Evolutionary conservation across 2,329 filamentous ascomycete genomes (phyloP).

Genomic region (Fusarium scirpi): DNA sequence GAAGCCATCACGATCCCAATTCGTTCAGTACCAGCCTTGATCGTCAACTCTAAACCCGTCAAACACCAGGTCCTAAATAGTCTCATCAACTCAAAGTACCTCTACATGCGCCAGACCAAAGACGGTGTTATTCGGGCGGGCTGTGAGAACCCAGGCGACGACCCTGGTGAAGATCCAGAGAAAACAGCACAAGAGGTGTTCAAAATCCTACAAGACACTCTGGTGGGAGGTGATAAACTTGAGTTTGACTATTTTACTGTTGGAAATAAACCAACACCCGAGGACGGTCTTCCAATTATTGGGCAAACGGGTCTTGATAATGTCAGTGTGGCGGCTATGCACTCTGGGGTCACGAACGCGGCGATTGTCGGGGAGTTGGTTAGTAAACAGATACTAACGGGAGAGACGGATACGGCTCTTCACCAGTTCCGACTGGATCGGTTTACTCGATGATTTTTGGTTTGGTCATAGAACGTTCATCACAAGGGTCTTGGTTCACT

Average conservation of each 20-base stretch:
- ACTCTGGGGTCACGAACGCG: slow-evolving; percentile 36
- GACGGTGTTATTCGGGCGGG: slow-evolving; percentile 26
- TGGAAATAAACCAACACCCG: slow-evolving; percentile 25
- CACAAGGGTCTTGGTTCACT: not conserved
- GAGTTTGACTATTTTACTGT: slow-evolving; percentile 24
- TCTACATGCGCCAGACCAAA: slow-evolving; percentile 26
- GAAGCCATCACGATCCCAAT: slow-evolving; percentile 14
- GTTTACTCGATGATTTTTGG: not conserved
- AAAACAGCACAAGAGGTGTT: slow-evolving; percentile 21
- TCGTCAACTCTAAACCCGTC: slow-evolving; percentile 27
- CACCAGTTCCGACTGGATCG: not conserved
- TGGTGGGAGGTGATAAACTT: not conserved
- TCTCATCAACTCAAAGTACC: slow-evolving; percentile 25
- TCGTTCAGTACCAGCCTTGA: slow-evolving; percentile 8
- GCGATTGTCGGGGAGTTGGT: slow-evolving; percentile 32
- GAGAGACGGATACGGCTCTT: not conserved
- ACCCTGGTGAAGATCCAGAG: slow-evolving; percentile 24
- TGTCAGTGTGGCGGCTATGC: slow-evolving; percentile 32
- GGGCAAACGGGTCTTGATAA: slow-evolving; percentile 18
- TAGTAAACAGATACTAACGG: slow-evolving; percentile 10
- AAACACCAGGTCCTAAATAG: not conserved
- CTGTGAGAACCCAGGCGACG: slow-evolving; percentile 26
- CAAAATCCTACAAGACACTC: not conserved
- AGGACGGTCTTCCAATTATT: slow-evolving; percentile 29
- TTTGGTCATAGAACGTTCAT: not conserved